phyloP scores from a whole-genome alignment of 371 early-diverging fungal genomes.

The Mortierella polycephala region DNA sequence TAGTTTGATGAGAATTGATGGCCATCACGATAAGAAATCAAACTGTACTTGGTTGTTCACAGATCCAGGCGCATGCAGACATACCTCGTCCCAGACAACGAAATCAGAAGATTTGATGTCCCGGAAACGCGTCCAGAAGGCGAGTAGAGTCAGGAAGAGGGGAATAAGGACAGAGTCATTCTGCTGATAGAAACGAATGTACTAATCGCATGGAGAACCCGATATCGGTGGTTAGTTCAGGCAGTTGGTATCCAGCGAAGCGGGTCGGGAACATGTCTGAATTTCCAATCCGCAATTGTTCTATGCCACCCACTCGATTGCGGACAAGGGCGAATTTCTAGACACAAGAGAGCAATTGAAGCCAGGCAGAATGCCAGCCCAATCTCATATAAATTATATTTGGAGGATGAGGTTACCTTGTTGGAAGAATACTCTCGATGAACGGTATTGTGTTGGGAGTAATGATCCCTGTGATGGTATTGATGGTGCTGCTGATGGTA shows the following conservation, averaged over 20 bases:
- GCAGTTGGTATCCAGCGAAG: too few relatives aligned
- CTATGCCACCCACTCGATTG: too few relatives aligned
- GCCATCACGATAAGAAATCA: conserved; percentile 1
- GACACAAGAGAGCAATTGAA: too few relatives aligned
- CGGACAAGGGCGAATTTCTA: too few relatives aligned
- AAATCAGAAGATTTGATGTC: conserved; percentile 76
- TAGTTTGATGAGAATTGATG: background rate
- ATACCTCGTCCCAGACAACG: conserved; percentile 89
- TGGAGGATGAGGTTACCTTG: conserved; percentile 23
- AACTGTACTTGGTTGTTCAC: background rate
- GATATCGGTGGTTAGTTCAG: too few relatives aligned
- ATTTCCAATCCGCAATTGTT: too few relatives aligned
- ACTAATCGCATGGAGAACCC: conserved; percentile 15
- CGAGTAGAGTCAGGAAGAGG: conserved; percentile 65
- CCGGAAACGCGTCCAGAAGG: conserved; percentile 86
- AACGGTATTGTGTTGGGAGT: conserved; percentile 8
- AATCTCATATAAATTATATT: too few relatives aligned
- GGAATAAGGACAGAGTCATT: conserved; percentile 66
- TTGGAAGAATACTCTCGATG: conserved; percentile 42
- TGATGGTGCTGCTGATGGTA: conserved; percentile 7
- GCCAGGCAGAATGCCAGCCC: too few relatives aligned
- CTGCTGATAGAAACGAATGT: conserved; percentile 59
- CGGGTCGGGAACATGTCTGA: too few relatives aligned
- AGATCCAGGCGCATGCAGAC: background rate
- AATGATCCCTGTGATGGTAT: conserved; percentile 19